Evolutionary conservation across 2,329 filamentous ascomycete genomes (phyloP).

Genomic region (Xylariaceae sp.): DNA sequence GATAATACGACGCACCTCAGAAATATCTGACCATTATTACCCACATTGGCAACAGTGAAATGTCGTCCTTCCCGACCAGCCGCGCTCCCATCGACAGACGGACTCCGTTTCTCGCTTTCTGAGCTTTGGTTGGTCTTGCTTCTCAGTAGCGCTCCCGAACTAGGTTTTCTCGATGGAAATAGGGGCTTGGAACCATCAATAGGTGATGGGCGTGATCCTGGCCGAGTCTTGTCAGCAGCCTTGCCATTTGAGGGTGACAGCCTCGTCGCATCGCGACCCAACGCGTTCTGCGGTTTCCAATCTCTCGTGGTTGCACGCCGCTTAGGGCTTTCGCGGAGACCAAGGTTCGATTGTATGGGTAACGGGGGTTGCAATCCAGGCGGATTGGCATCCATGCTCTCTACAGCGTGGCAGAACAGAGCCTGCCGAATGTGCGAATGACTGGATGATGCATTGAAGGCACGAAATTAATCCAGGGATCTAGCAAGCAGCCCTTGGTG

Average conservation of each 20-base stretch:
- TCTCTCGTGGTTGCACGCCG: constrained; percentile 23
- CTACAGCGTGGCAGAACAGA: constrained; percentile 31
- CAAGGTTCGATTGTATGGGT: constrained; percentile 26
- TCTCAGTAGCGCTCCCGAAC: constrained; percentile 28
- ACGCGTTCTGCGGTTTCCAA: constrained; percentile 21
- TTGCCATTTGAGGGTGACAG: constrained; percentile 25
- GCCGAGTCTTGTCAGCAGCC: constrained; percentile 19
- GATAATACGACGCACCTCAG: constrained; percentile 56
- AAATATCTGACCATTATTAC: constrained; percentile 78
- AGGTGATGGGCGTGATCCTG: constrained; percentile 25
- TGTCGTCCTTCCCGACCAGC: constrained; percentile 63
- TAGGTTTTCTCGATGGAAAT: constrained; percentile 29
- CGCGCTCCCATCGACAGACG: constrained; percentile 57
- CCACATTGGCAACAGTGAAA: constrained; percentile 77
- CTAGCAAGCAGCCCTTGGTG: constrained; percentile 4
- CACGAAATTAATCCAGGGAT: constrained; percentile 1
- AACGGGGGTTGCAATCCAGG: constrained; percentile 26
- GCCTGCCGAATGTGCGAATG: constrained; percentile 26
- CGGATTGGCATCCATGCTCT: constrained; percentile 32
- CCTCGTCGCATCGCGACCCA: constrained; percentile 22
- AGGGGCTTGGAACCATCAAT: constrained; percentile 27
- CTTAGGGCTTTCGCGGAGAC: constrained; percentile 24
- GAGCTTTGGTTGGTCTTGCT: constrained; percentile 46
- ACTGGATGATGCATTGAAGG: constrained; percentile 33
- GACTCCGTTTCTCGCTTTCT: constrained; percentile 53